A percentile compares a stretch with the other conserved stretches of the same genome.
These are phyloP conservation scores for Entophlyctis luteolus DNA, from an alignment of 192 early-diverging fungal species.

Conservation along the genomic window DNA sequence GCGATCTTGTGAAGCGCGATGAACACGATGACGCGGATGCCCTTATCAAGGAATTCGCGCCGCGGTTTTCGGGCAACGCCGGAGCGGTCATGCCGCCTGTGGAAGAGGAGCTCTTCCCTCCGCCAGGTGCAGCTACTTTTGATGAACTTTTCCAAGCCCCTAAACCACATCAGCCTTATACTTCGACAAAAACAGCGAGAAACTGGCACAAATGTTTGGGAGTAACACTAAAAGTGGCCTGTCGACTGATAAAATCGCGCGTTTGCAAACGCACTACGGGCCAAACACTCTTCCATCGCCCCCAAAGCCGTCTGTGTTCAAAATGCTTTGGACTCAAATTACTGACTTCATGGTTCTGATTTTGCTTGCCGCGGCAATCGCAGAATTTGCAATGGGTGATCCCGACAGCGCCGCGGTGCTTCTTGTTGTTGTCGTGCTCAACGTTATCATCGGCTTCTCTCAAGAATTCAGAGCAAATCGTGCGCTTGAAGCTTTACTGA, in stretches of 20 bases:
- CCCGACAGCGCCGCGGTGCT: conserved; percentile 58
- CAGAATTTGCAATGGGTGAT: conserved; percentile 42
- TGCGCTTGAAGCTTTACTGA: conserved; percentile 88
- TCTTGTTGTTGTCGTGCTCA: conserved; percentile 75
- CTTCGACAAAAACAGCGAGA: conserved; percentile 89
- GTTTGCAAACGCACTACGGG: conserved; percentile 76
- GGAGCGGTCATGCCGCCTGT: conserved; percentile 46
- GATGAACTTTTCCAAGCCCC: too few relatives aligned
- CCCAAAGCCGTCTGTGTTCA: conserved; percentile 61
- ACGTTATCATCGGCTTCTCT: conserved; percentile 78
- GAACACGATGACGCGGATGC: conserved; percentile 73
- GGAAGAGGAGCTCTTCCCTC: conserved; percentile 51
- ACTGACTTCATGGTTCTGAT: conserved; percentile 95
- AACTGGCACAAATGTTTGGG: conserved; percentile 80
- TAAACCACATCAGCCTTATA: conserved; percentile 66
- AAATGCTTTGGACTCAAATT: conserved; percentile 82
- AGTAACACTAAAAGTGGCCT: conserved; percentile 68
- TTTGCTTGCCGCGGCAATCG: conserved; percentile 72
- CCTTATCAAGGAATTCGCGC: conserved; percentile 62
- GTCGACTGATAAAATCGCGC: conserved; percentile 48
- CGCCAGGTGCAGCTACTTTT: conserved; percentile 48
- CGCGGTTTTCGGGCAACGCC: conserved; percentile 27
- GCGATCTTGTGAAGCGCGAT: conserved; percentile 77
- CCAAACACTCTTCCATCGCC: conserved; percentile 78
- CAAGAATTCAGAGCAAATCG: conserved; percentile 92